Percentiles rank a stretch among this genome's conserved stretches.
phyloP scores from a whole-genome alignment of 2,329 filamentous ascomycete species.

The Fusarium chuoi region DNA sequence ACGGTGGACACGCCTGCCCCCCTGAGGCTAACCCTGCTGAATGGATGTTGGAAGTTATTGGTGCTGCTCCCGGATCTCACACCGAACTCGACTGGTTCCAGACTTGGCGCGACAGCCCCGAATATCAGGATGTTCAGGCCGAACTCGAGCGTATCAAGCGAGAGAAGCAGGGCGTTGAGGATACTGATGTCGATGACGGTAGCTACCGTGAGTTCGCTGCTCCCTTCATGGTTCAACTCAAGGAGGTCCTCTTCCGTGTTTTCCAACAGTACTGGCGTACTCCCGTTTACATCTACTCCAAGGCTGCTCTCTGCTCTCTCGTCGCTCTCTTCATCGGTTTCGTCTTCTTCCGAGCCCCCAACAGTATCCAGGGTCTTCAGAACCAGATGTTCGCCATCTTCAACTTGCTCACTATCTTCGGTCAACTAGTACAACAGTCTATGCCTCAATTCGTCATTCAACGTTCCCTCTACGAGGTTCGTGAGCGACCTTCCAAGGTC shows the following conservation, averaged over 20 bases:
- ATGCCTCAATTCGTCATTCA: conserved; percentile 90
- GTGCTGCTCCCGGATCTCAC: conserved; percentile 71
- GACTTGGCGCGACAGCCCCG: conserved; percentile 68
- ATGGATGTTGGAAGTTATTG: conserved; percentile 76
- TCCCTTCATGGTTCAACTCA: conserved; percentile 74
- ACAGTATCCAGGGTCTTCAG: conserved; percentile 80
- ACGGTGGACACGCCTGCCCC: conserved; percentile 74
- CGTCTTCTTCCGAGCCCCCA: conserved; percentile 78
- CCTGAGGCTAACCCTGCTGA: conserved; percentile 81
- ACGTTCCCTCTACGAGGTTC: conserved; percentile 83
- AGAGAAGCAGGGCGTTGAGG: conserved; percentile 52
- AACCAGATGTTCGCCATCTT: conserved; percentile 91
- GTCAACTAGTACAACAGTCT: conserved; percentile 79
- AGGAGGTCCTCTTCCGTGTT: conserved; percentile 75
- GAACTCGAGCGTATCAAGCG: conserved; percentile 68
- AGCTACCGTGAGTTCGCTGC: conserved; percentile 83
- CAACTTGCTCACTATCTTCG: conserved; percentile 84
- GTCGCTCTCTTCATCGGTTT: conserved; percentile 83
- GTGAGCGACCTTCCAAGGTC: conserved; percentile 84
- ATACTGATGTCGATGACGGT: conserved; percentile 51
- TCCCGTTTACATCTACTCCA: conserved; percentile 89
- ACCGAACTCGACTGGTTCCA: conserved; percentile 74
- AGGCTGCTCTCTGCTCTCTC: conserved; percentile 73
- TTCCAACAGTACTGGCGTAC: conserved; percentile 95
- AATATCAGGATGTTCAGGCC: conserved; percentile 64